Conservation (phyloP, 192 early-diverging fungal species). For the Entophlyctis luteolus region DNA sequence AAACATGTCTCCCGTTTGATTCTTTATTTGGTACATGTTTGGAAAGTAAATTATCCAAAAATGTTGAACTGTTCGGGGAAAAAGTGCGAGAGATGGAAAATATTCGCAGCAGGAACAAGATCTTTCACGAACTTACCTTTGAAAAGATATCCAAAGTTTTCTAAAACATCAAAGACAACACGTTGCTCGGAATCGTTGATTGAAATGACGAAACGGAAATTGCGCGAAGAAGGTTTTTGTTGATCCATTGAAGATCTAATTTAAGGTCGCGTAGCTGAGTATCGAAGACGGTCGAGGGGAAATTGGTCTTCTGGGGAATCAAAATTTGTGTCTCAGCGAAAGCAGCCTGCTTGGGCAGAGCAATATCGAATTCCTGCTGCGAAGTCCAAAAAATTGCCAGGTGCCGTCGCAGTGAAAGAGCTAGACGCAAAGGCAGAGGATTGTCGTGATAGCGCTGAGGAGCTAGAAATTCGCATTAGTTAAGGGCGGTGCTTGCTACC, state of each 20-base stretch:
- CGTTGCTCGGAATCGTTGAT: slow-evolving; percentile 1
- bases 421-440: neutral
- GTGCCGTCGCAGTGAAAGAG: neutral
- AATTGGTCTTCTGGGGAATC: slow-evolving; percentile 6
- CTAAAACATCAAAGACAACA: neutral
- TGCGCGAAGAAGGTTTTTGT: slow-evolving; percentile 5
- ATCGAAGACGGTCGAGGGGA: slow-evolving; percentile 4
- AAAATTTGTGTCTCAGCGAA: slow-evolving; percentile 14
- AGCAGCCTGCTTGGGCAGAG: slow-evolving; percentile 21
- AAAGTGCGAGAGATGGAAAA: slow-evolving; percentile 6
- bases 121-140: slow-evolving; percentile 14
- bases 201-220: slow-evolving; percentile 9
- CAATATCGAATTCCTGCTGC: neutral
- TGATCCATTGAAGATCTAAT: neutral
- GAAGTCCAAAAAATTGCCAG: neutral
- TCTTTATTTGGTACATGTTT: neutral
- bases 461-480: slow-evolving; percentile 7
- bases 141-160: neutral
- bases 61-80: neutral
- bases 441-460: neutral
- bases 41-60: slow-evolving; percentile 13
- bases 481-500: neutral
- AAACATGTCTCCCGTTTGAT: neutral
- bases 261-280: too few species aligned
- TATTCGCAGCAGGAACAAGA: slow-evolving; percentile 8